phyloP scores from a whole-genome alignment of 2,329 filamentous ascomycete species.

The Ophiostoma ips region DNA sequence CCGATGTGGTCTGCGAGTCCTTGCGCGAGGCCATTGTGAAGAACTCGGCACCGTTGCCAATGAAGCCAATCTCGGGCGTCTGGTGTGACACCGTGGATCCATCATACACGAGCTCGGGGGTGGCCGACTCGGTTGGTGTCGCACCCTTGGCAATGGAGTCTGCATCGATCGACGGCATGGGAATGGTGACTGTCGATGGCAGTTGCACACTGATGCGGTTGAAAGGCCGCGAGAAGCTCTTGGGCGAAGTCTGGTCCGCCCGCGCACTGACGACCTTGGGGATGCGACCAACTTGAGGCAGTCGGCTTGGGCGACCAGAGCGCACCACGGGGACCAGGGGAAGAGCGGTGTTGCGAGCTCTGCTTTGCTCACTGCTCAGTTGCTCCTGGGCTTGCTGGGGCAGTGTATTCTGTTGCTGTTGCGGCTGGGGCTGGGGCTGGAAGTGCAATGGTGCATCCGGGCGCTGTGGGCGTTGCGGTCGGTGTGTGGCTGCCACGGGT shows the following conservation, averaged over 20 bases:
- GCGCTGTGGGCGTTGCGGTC: background rate
- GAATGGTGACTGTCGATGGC: conserved; percentile 12
- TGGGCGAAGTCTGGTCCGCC: conserved; percentile 52
- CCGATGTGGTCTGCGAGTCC: conserved; percentile 47
- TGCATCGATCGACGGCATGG: conserved; percentile 19
- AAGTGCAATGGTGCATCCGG: background rate
- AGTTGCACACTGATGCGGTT: conserved; percentile 37
- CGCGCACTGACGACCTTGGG: conserved; percentile 64
- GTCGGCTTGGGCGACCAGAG: conserved; percentile 39
- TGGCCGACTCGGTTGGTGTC: conserved; percentile 27
- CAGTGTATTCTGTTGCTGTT: background rate
- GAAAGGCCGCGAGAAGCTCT: conserved; percentile 80
- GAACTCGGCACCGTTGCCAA: conserved; percentile 41
- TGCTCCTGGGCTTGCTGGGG: background rate
- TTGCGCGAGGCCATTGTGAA: conserved; percentile 61
- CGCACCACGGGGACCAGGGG: background rate
- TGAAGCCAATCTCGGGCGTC: background rate
- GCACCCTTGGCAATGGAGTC: conserved; percentile 36
- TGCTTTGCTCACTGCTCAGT: background rate
- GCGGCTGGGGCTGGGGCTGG: background rate
- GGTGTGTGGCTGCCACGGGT: background rate
- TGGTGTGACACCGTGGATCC: conserved; percentile 20
- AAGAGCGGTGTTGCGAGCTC: background rate
- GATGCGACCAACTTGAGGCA: conserved; percentile 74
- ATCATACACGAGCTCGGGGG: conserved; percentile 25